These are phyloP conservation scores for Exophiala viscosa DNA, from an alignment of 2,329 filamentous ascomycete species.

Conservation along the genomic window DNA sequence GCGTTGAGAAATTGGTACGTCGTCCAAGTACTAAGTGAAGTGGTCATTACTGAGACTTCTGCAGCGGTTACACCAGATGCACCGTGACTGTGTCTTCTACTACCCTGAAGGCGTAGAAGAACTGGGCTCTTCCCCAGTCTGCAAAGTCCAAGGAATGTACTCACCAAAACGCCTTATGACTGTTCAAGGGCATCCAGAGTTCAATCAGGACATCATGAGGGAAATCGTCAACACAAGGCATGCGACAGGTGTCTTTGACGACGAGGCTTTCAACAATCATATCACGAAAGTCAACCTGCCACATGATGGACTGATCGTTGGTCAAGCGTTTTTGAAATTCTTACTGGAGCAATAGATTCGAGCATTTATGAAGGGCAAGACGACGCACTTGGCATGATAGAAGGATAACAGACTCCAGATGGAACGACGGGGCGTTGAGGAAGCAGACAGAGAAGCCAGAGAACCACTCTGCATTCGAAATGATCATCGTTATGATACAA, in stretches of 20 bases:
- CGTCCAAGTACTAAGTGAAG: not conserved
- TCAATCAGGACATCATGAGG: conserved; percentile 65
- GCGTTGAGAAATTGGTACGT: conserved; percentile 58
- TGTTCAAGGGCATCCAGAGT: conserved; percentile 85
- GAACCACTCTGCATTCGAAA: not conserved
- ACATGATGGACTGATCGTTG: conserved; percentile 78
- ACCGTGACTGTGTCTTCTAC: conserved; percentile 68
- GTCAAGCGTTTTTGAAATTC: conserved; percentile 72
- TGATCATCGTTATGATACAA: not conserved
- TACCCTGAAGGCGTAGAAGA: conserved; percentile 60
- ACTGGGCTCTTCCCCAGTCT: conserved; percentile 63
- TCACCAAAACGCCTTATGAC: conserved; percentile 63
- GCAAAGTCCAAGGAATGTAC: conserved; percentile 78
- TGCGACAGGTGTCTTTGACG: conserved; percentile 63
- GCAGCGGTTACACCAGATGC: conserved; percentile 72
- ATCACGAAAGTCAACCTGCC: conserved; percentile 61
- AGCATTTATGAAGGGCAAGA: not conserved
- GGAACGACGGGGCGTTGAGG: too few relatives aligned
- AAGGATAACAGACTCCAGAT: too few relatives aligned
- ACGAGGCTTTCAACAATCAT: conserved; percentile 66
- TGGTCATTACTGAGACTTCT: conserved; percentile 1
- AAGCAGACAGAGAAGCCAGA: too few relatives aligned
- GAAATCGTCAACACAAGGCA: conserved; percentile 66
- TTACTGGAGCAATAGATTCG: conserved; percentile 52
- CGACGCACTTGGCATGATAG: too few relatives aligned